Conservation (phyloP, 192 early-diverging fungal species). For the Fimicolochytrium jonesii region DNA sequence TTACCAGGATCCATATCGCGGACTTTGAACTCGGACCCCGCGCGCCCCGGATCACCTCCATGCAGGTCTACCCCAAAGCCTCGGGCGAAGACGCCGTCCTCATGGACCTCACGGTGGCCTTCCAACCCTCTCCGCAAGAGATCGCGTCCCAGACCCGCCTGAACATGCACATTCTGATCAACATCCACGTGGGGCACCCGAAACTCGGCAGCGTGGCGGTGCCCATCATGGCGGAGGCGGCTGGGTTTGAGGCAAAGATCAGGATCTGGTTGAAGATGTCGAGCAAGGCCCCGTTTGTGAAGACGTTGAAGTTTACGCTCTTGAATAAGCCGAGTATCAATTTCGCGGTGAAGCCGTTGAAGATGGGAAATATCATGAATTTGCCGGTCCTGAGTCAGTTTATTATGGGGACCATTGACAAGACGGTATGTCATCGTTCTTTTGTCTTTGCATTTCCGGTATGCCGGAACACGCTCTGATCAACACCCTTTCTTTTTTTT, state of each 20-base stretch:
- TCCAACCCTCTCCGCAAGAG: constrained; percentile 26
- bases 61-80: constrained; percentile 23
- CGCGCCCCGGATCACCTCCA: constrained; percentile 22
- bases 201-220: constrained; percentile 20
- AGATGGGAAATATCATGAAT: constrained; percentile 27
- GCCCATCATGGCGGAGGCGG: constrained; percentile 23
- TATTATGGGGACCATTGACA: constrained; percentile 21
- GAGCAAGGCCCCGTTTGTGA: constrained; percentile 19
- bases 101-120: constrained; percentile 23
- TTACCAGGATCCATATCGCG: constrained; percentile 18
- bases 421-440: constrained; percentile 4
- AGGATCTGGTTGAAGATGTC: constrained; percentile 16
- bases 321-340: constrained; percentile 16
- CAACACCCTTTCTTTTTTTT: not conserved
- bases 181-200: constrained; percentile 20
- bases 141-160: constrained; percentile 16
- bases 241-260: constrained; percentile 25
- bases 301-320: constrained; percentile 13
- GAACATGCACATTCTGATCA: constrained; percentile 24
- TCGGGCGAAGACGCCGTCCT: constrained; percentile 24
- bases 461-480: not conserved
- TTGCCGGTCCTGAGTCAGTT: constrained; percentile 22
- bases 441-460: too few species aligned
- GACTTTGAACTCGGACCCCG: constrained; percentile 28
- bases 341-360: constrained; percentile 23